Base-by-base conservation (phyloP, 2,329 filamentous ascomycete genomes). In the Pseudogymnoascus sp. region DNA sequence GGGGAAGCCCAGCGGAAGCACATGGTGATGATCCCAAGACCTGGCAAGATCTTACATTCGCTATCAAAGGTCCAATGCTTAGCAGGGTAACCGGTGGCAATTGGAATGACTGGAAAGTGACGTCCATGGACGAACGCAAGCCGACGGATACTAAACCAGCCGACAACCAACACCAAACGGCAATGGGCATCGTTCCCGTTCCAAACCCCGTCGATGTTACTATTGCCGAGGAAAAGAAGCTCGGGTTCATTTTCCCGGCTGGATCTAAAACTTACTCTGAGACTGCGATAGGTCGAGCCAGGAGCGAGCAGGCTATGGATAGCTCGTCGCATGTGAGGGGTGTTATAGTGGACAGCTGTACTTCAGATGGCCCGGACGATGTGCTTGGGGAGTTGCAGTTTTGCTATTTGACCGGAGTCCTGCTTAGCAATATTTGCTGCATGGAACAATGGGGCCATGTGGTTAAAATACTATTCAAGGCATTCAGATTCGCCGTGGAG, bases 381-480 rank as follows among this genome's bases (percentile, higher is more conserved):
- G 73, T 87, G 25, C 72, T 84, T 4, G 85, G 84, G 57, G 85
- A 88, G 70, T 72, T 87, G 1, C 85, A 88, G 68, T 82, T 87
- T 71, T 79, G 80, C 45, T 88, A 82, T 68, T 69, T 87, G 4
- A 81, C 80, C 0, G 85, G 84, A 39, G 79, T 82, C 71, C 78
- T 84, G 63, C 79, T 87, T 1, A 80, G 81, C 43, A 88, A 86
- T 71, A 75, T 82, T 45, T 77, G 82, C 7, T 87, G 85, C 68
- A 76, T 86, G 48, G 83, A 85, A 66, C 84, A 88, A 66, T 88
- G 85, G 85, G 83, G 80, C 77, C 79, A 85, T 69, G 78, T 85
- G 66, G 77, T 82, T 41, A 79, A 77, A 60, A 70, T 85, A 36
- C 69, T 85, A 10, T 78, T 87, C 57, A 79, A 79, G 25, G 79